phyloP scores from a whole-genome alignment of 257 asterid genomes.

The Plantago elongata region DNA sequence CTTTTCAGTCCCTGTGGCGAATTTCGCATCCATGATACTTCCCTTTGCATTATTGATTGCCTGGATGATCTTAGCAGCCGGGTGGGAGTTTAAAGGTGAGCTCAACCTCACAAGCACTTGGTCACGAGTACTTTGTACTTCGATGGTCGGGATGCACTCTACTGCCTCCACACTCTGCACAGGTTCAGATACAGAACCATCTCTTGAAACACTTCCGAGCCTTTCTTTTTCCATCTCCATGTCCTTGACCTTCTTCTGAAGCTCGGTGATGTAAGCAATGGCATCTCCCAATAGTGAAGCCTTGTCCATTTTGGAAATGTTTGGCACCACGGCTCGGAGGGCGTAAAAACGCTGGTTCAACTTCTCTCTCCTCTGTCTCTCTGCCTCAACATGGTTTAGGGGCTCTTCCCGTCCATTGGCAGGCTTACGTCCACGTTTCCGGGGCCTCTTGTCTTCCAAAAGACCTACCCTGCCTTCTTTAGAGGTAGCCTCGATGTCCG shows the following conservation, averaged over 20 bases:
- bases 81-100: slow-evolving; percentile 59
- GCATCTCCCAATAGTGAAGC: slow-evolving; percentile 95
- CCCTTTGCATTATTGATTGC: slow-evolving; percentile 51
- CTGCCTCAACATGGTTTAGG: slow-evolving; percentile 91
- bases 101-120: slow-evolving; percentile 52
- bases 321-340: slow-evolving; percentile 82
- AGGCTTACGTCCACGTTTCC: slow-evolving; percentile 89
- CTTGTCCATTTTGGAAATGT: slow-evolving; percentile 91
- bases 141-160: slow-evolving; percentile 29
- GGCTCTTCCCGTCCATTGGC: slow-evolving; percentile 91
- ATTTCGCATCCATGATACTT: slow-evolving; percentile 50
- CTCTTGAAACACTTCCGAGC: slow-evolving; percentile 28
- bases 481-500: slow-evolving; percentile 56
- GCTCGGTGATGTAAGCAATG: slow-evolving; percentile 87
- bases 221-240: slow-evolving; percentile 59
- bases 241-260: slow-evolving; percentile 71
- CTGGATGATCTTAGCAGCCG: slow-evolving; percentile 45
- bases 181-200: slow-evolving; percentile 32
- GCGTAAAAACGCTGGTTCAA: slow-evolving; percentile 89
- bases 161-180: slow-evolving; percentile 26
- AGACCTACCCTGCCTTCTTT: slow-evolving; percentile 40
- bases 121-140: slow-evolving; percentile 37
- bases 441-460: slow-evolving; percentile 58
- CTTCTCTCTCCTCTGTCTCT: slow-evolving; percentile 87
- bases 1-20: slow-evolving; percentile 46